Evolutionary conservation across 208 protist genomes (phyloP).

Genomic region (Acanthamoeba triangularis): DNA sequence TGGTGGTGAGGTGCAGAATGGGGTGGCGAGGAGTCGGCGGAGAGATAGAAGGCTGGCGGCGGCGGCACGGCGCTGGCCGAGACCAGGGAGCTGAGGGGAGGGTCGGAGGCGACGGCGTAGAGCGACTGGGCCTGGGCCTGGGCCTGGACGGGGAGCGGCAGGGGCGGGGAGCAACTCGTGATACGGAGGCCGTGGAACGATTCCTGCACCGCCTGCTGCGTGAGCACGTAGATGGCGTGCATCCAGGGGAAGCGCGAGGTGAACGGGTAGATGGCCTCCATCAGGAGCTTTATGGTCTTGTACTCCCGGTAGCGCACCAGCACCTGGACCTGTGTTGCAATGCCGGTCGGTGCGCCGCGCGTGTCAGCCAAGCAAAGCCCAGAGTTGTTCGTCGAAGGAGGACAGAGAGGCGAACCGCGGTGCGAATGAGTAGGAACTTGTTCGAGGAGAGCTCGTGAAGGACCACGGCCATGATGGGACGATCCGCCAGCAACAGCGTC

Average conservation of each 20-base stretch:
- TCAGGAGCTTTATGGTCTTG: not conserved
- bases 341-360: not conserved
- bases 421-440: conserved; percentile 23
- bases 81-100: not conserved
- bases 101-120: not conserved
- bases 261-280: conserved; percentile 12
- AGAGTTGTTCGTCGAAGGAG: not conserved
- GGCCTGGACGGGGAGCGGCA: not conserved
- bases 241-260: conserved; percentile 16
- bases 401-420: not conserved
- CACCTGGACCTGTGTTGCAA: not conserved
- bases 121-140: not conserved
- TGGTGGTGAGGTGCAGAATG: not conserved
- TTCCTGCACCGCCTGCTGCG: not conserved
- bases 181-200: not conserved
- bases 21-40: not conserved
- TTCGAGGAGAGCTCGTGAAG: conserved; percentile 11
- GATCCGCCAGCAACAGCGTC: not conserved
- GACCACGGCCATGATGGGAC: not conserved
- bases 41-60: not conserved
- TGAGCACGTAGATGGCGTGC: not conserved
- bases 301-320: not conserved
- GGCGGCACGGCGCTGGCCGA: not conserved
- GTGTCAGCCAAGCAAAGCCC: not conserved
- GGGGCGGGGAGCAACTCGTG: not conserved